A percentile compares a stretch with the other conserved stretches of the same genome.
phyloP scores from a whole-genome alignment of 2,329 filamentous ascomycete genomes.

The Xenosphaeropsis pyriputrescens region DNA sequence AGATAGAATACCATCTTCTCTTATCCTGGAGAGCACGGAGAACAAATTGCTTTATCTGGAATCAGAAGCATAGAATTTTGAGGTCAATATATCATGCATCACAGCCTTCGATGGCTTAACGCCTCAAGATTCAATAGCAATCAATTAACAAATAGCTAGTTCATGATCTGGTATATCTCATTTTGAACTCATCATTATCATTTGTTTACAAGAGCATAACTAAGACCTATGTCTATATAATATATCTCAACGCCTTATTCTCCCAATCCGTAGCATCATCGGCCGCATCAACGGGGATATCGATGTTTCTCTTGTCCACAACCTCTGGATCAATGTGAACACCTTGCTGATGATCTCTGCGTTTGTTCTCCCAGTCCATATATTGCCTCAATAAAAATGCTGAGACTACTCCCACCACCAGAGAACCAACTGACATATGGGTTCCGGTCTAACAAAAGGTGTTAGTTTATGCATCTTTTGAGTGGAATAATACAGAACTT shows the following conservation, averaged over 20 bases:
- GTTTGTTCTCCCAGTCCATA: conserved; percentile 9
- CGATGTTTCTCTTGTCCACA: conserved; percentile 4
- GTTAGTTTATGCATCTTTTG: neutral
- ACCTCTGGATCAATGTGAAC: conserved; percentile 5
- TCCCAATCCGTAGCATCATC: conserved; percentile 9
- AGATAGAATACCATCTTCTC: too few relatives aligned
- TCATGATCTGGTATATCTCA: too few relatives aligned
- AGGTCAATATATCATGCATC: too few relatives aligned
- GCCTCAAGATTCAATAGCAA: too few relatives aligned
- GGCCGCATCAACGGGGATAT: conserved; percentile 2
- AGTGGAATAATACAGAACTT: conserved; percentile 1
- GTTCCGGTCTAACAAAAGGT: too few relatives aligned
- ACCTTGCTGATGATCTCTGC: conserved; percentile 6
- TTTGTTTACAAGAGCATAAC: too few relatives aligned
- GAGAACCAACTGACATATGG: conserved; percentile 1
- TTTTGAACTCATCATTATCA: too few relatives aligned
- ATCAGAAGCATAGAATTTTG: too few relatives aligned
- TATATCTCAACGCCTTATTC: conserved; percentile 7
- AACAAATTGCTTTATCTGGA: too few relatives aligned
- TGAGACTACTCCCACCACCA: neutral
- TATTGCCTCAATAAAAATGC: conserved; percentile 4
- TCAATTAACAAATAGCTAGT: too few relatives aligned
- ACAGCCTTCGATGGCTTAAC: too few relatives aligned
- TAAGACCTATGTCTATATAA: conserved; percentile 1
- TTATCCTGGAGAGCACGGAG: too few relatives aligned